A percentile compares a stretch with the other conserved stretches of the same genome.
Conservation (phyloP, 768 basidiomycete species). For the Lyophyllum decastes region DNA sequence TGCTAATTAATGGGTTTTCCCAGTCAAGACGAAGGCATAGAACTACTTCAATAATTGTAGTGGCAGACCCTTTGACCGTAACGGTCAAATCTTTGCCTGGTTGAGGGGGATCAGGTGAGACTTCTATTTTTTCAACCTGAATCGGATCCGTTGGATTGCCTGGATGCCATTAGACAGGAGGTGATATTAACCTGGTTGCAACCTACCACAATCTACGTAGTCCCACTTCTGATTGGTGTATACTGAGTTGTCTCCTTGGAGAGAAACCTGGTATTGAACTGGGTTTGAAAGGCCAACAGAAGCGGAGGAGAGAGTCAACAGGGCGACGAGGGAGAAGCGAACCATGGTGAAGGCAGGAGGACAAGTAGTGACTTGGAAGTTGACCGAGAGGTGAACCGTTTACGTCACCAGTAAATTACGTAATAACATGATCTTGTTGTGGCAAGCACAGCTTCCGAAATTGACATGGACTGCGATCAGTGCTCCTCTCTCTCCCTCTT, state of each 20-base stretch:
- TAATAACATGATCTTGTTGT: conserved; percentile 7
- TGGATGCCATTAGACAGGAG: conserved; percentile 27
- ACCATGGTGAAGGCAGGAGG: conserved; percentile 20
- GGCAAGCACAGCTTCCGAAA: neutral
- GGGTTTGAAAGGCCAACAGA: conserved; percentile 20
- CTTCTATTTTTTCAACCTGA: conserved; percentile 67
- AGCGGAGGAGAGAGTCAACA: conserved; percentile 24
- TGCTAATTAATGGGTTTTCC: neutral
- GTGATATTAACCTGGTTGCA: neutral
- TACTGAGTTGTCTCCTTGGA: conserved; percentile 25
- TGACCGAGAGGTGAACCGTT: neutral
- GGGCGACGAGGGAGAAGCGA: conserved; percentile 21
- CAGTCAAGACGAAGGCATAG: neutral
- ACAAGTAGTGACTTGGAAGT: neutral
- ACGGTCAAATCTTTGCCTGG: conserved; percentile 91
- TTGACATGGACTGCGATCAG: neutral
- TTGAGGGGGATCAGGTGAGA: conserved; percentile 86
- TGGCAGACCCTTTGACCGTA: conserved; percentile 63
- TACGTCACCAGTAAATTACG: conserved; percentile 14
- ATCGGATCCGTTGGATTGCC: conserved; percentile 48
- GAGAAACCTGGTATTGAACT: conserved; percentile 23
- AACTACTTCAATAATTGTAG: conserved; percentile 64
- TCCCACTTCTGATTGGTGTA: conserved; percentile 55
- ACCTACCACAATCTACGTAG: conserved; percentile 76
- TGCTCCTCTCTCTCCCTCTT: neutral